Evolutionary conservation across 1,284 basidiomycete species (phyloP), one percentile per base, ranked within the genome.

Genomic region (Takashimella tepidaria): DNA sequence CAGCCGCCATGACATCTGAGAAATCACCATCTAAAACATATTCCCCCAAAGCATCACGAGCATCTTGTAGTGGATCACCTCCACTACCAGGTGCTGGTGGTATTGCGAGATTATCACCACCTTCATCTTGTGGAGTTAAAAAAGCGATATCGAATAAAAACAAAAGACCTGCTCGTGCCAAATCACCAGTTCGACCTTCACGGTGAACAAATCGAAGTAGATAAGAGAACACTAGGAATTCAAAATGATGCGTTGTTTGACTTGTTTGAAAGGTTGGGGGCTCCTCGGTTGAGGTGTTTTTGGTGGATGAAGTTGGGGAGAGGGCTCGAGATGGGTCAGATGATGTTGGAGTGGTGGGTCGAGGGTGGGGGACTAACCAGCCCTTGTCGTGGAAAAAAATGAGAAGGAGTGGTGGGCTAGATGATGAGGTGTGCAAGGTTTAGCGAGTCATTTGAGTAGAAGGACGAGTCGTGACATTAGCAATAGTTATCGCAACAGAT

Each of bases 1-100:
- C 92, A 4, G 95, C 96, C 4, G 88, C 92, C 46, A 98, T 82
- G 1, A 98, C 93, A 57, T 98, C 92, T 16, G 92, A 89, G 73
- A 97, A 96, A 76, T 97, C 93, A 6, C 92, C 92, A 66, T 96
- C 89, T 16, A 96, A 81, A 48, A 98, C 89, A 69, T 92, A 97
- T 68, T 92, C 89, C 23, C 87, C 89, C 44, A 92, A 79, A n/a
- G 86, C 89, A 51, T 89, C 79, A 11, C 86, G 85, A 4, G 89
- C 88, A 64, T 92, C 88, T 25, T 83, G 83, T 42, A 89, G 81
- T 3, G 89, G 85, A 67, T 92, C 89, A 6, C 41, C 31, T 2
- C 74, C 70, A 12, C 61, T 60, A 3, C 51, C 57, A 2, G 70
- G 59, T 3, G 68, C 47, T 8, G 31, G 10, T 37, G 31, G 31